Conservation (phyloP, 805 yeast species). For the Saturnispora bothae region DNA sequence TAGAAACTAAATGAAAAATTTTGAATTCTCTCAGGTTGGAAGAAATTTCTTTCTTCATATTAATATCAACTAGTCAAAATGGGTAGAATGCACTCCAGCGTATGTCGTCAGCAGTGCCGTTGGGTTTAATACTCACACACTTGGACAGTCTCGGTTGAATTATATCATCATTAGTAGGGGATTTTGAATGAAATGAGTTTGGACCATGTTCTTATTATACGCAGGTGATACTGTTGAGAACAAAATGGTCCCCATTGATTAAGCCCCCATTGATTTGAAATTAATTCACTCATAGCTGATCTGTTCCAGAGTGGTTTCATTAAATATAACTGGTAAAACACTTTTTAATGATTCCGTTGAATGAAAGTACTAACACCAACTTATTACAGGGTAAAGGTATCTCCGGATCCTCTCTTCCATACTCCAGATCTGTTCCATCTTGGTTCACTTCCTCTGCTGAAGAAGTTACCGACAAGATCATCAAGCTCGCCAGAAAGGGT, state of each 20-base stretch:
- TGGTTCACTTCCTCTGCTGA: slow-evolving; percentile 98
- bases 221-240: background rate
- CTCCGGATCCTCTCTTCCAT: slow-evolving; percentile 97
- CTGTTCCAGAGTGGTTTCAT: slow-evolving; percentile 38
- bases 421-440: slow-evolving; percentile 97
- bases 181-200: background rate
- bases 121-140: slow-evolving; percentile 18
- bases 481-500: slow-evolving; percentile 99
- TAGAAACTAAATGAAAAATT: background rate
- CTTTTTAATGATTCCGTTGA: slow-evolving; percentile 1
- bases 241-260: too few species aligned
- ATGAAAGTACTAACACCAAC: slow-evolving; percentile 24
- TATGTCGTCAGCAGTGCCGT: slow-evolving; percentile 38
- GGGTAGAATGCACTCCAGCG: slow-evolving; percentile 99
- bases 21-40: background rate
- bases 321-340: slow-evolving; percentile 21
- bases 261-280: too few species aligned
- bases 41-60: background rate
- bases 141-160: slow-evolving; percentile 27
- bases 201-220: background rate
- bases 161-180: background rate
- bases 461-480: slow-evolving; percentile 92
- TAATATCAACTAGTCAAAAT: slow-evolving; percentile 39
- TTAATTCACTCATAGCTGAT: too few species aligned
- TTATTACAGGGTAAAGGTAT: slow-evolving; percentile 89